Conservation (phyloP, 495 filamentous ascomycete genomes). For the Penicillium atrosanguineum region DNA sequence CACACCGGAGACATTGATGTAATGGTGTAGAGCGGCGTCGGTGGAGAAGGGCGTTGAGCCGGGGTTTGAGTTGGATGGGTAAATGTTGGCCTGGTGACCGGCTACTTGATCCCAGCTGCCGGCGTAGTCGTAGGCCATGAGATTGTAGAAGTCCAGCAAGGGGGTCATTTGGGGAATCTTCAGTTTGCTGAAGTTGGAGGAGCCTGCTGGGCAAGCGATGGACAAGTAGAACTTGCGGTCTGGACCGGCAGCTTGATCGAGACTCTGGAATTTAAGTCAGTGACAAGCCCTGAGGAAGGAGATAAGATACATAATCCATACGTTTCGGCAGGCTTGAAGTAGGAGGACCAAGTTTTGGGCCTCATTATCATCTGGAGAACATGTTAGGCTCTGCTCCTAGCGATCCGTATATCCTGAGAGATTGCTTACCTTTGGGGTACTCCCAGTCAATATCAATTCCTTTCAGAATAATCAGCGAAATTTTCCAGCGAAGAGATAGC, state of each 20-base stretch:
- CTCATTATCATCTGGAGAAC: conserved; percentile 47
- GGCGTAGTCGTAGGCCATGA: conserved; percentile 84
- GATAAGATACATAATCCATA: conserved; percentile 10
- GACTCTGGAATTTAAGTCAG: conserved; percentile 29
- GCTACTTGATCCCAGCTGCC: conserved; percentile 70
- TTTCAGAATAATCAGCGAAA: conserved; percentile 20
- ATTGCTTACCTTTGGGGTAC: conserved; percentile 38
- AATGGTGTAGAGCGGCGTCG: conserved; percentile 52
- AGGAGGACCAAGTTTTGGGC: conserved; percentile 70
- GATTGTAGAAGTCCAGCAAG: conserved; percentile 75
- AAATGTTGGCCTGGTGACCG: conserved; percentile 84
- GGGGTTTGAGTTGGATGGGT: conserved; percentile 50
- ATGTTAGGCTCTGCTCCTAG: conserved; percentile 6
- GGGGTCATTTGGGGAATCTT: conserved; percentile 66
- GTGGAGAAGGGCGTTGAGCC: conserved; percentile 56
- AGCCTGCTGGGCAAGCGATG: conserved; percentile 62
- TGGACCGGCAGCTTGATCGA: conserved; percentile 60
- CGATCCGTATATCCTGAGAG: not conserved
- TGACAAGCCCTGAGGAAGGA: not conserved
- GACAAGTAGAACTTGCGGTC: conserved; percentile 68
- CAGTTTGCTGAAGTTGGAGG: conserved; percentile 67
- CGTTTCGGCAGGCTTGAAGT: conserved; percentile 61
- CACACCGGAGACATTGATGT: conserved; percentile 58
- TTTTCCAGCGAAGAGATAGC: not conserved
- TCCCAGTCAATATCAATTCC: conserved; percentile 68